Percentiles rank a stretch among this genome's conserved stretches.
phyloP scores from a whole-genome alignment of 169 alveolate genomes.

The Cystoisospora suis region DNA sequence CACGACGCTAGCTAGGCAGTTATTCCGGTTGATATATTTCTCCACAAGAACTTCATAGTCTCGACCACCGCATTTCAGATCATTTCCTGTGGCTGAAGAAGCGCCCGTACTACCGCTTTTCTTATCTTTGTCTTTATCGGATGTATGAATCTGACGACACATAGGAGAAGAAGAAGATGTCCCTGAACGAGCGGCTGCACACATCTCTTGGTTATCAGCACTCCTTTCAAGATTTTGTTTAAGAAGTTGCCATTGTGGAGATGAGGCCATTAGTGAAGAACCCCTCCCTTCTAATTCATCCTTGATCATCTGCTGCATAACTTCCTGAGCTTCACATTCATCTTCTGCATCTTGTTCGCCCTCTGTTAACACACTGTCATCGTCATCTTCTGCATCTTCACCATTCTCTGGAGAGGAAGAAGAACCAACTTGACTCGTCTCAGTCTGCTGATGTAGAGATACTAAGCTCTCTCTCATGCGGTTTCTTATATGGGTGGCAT shows the following conservation, averaged over 20 bases:
- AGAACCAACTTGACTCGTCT: neutral
- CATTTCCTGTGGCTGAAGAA: neutral
- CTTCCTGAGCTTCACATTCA: slow-evolving; percentile 39
- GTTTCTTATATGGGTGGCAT: neutral
- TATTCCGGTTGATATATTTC: neutral
- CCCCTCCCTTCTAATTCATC: neutral
- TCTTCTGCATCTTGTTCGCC: slow-evolving; percentile 23
- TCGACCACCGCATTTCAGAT: slow-evolving; percentile 46
- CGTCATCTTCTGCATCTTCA: slow-evolving; percentile 21
- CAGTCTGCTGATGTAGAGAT: too few species aligned
- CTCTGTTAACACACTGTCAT: neutral
- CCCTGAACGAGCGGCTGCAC: neutral
- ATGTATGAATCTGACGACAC: neutral
- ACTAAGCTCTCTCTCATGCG: neutral
- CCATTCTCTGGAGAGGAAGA: neutral
- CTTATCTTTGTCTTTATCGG: neutral
- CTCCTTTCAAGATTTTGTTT: neutral
- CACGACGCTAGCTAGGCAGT: slow-evolving; percentile 25
- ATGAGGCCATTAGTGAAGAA: neutral
- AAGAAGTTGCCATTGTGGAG: slow-evolving; percentile 37
- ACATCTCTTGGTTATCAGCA: slow-evolving; percentile 34
- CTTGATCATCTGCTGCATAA: neutral
- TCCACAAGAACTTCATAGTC: slow-evolving; percentile 12
- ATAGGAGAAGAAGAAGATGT: neutral
- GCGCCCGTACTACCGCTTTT: neutral